Evolutionary conservation across 2,329 filamentous ascomycete genomes (phyloP), one percentile per base, ranked within the genome.

Genomic region (Nigrospora osmanthi): DNA sequence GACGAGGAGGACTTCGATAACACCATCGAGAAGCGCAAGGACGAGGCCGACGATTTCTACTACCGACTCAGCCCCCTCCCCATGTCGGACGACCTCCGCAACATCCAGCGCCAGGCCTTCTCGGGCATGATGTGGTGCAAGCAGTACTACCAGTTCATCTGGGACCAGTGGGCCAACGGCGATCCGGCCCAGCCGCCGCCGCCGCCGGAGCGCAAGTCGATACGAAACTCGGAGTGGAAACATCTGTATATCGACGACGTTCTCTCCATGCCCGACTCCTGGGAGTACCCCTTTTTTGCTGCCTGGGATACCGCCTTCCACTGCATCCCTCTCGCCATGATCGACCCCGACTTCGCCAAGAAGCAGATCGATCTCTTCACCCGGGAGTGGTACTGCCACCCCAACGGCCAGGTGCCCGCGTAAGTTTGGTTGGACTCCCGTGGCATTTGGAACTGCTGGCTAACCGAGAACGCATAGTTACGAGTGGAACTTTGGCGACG

Each of bases 61-160:
- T 93, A 85, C 69, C 81, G 87, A 47, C 85, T 97, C 63, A 96
- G 89, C 65, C 91, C 91, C 3, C 74, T 96, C 35, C 91, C 90
- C 3, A 95, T 96, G 85, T 78, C 87, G 0, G 90, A 97, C 40
- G 91, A 97, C 59, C 75, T 96, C 47, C 84, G 90, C 54, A 96
- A 94, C 64, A 93, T 97, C 54, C 93, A 97, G 67, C 81, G 91
- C 54, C 90, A 96, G 64, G 93, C 91, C 4, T 86, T 96, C 53
- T 83, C 90, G 1, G 91, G 93, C 44, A 97, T 97, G 91, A 85
- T 97, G 76, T 97, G 91, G 91, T 94, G 86, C 51, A 97, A 97
- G 65, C 91, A 97, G 64, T 88, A 89, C 67, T 97, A 97, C 64
- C 81, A 94, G 61, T 96, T 97, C 65, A 81, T 97, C 56, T 96